Conservation (phyloP, 371 early-diverging fungal species). For the Apophysomyces variabilis region DNA sequence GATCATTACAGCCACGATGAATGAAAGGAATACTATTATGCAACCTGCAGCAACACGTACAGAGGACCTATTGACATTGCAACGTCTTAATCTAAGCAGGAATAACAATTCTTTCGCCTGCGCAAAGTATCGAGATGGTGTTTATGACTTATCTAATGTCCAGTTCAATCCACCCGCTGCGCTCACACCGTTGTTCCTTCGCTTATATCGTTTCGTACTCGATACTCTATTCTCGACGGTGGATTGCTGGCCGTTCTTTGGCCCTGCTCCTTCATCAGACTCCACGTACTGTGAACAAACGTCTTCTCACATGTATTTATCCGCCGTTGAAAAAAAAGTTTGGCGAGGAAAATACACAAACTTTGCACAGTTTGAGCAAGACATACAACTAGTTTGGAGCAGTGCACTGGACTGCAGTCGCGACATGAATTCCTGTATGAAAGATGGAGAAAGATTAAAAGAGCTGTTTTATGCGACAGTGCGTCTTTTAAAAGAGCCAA, state of each 20-base stretch:
- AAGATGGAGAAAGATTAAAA: constrained; percentile 44
- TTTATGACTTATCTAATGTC: constrained; percentile 31
- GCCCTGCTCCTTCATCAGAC: constrained; percentile 43
- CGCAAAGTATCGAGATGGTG: not conserved
- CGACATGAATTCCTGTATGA: constrained; percentile 41
- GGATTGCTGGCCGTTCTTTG: constrained; percentile 53
- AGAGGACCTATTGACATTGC: not conserved
- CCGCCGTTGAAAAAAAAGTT: constrained; percentile 45
- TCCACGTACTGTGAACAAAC: constrained; percentile 46
- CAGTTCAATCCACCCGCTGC: constrained; percentile 37
- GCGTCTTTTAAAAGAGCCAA: constrained; percentile 36
- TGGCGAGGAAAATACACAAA: constrained; percentile 49
- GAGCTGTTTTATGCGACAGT: constrained; percentile 44
- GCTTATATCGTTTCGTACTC: constrained; percentile 48
- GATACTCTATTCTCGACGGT: constrained; percentile 48
- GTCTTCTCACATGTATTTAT: constrained; percentile 46
- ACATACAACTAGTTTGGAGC: constrained; percentile 48
- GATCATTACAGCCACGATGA: constrained; percentile 39
- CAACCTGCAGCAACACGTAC: not conserved
- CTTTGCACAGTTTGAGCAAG: constrained; percentile 49
- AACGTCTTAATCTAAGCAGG: not conserved
- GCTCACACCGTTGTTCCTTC: constrained; percentile 45
- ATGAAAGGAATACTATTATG: constrained; percentile 36
- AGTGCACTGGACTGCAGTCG: constrained; percentile 48
- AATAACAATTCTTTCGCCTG: too few relatives aligned